These are phyloP conservation scores for Blastocladiella britannica DNA, from an alignment of 192 early-diverging fungal species.

Conservation along the genomic window DNA sequence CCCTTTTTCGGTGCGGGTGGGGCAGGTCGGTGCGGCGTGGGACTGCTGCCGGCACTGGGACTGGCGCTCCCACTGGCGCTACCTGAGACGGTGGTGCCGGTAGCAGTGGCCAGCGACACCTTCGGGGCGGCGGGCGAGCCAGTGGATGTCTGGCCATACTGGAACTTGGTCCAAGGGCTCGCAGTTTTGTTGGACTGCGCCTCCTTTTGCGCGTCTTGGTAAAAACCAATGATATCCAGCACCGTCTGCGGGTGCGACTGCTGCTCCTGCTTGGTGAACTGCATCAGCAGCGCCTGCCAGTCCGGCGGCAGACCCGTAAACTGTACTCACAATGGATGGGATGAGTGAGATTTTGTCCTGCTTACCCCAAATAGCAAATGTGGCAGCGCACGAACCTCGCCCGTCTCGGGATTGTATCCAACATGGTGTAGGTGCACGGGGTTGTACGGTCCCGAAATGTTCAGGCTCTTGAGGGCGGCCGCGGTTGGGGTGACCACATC, in stretches of 20 bases:
- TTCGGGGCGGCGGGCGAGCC: no score
- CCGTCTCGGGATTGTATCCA: constrained; percentile 34
- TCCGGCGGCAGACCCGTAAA: constrained; percentile 31
- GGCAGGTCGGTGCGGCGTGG: no score
- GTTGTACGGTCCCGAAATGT: constrained; percentile 34
- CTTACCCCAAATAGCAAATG: constrained; percentile 6
- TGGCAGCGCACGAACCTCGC: no score
- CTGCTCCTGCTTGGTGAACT: constrained; percentile 33
- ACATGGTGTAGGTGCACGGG: constrained; percentile 41
- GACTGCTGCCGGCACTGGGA: no score
- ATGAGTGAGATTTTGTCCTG: no score
- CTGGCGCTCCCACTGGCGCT: no score
- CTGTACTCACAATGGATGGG: no score
- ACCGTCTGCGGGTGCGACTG: constrained; percentile 30
- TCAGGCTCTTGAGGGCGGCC: not conserved
- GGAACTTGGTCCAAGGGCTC: not conserved
- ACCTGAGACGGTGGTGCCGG: no score
- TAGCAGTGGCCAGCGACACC: no score
- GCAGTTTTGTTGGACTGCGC: not conserved
- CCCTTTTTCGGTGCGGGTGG: no score
- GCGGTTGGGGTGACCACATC: not conserved
- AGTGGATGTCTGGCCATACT: not conserved
- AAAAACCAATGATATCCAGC: constrained; percentile 26
- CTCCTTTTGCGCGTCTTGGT: not conserved
- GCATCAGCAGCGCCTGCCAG: constrained; percentile 27